These are phyloP conservation scores for Thalassiosira exigua DNA, from an alignment of 352 stramenopile genomes.

Conservation along the genomic window DNA sequence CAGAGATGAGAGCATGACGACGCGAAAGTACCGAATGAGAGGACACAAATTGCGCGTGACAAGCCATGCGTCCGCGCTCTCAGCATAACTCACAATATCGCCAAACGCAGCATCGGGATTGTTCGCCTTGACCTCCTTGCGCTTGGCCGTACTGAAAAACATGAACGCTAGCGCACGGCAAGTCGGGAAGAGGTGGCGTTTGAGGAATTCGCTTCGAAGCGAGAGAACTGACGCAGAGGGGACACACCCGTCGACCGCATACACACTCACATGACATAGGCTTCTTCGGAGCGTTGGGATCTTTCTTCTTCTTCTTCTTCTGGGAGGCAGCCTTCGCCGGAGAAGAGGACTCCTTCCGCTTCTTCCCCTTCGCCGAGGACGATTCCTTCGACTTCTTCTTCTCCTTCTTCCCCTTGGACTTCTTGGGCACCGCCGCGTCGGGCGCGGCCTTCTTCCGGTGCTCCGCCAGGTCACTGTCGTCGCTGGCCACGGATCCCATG, in stretches of 20 bases:
- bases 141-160: constrained; percentile 92
- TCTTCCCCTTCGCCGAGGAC: neutral
- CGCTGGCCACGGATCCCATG: constrained; percentile 75
- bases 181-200: too few relatives aligned
- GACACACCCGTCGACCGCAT: neutral
- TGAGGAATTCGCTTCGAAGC: too few relatives aligned
- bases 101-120: constrained; percentile 91
- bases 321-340: neutral
- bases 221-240: constrained; percentile 71
- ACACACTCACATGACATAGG: too few relatives aligned
- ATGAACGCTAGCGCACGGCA: too few relatives aligned
- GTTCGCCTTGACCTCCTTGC: constrained; percentile 85
- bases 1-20: neutral
- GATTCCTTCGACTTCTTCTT: constrained; percentile 24
- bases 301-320: constrained; percentile 86
- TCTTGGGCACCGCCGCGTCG: constrained; percentile 63
- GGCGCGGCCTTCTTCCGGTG: constrained; percentile 47
- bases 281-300: constrained; percentile 91
- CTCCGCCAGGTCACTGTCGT: constrained; percentile 82
- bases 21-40: too few relatives aligned
- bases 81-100: constrained; percentile 82
- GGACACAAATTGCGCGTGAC: too few relatives aligned
- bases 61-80: neutral
- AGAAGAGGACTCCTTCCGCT: neutral
- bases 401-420: constrained; percentile 26